Evolutionary conservation across 208 protist genomes (phyloP), one percentile per base, ranked within the genome.

Genomic region (Crithidia acanthocephali): DNA sequence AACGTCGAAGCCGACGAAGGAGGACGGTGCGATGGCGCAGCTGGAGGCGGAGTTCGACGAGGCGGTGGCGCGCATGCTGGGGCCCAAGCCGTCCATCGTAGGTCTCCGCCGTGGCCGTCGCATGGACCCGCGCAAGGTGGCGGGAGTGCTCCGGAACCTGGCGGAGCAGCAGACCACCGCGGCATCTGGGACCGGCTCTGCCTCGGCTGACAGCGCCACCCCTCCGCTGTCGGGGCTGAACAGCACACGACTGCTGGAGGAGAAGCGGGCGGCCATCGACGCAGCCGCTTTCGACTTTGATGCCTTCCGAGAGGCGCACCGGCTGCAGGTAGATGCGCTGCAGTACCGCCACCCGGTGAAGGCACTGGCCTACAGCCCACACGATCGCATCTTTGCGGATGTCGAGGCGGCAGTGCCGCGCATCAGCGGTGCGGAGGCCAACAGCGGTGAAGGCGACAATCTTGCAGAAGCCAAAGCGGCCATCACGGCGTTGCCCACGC

Each of bases 121-220:
- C 28, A 93, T 96, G 91, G 82, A 91, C 63, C 86, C 83, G 20
- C 83, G 85, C n/a, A 73, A 82, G 65, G 72, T 91, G 23, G 63
- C 69, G 27, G 72, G 68, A 6, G 71, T 87, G 23, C 82, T 90
- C 22, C 51, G 64, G 45, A 76, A 81, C 53, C 51, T 80, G 40
- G 81, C 61, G 35, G 35, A 40, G 35, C 35, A 40, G 35, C 35
- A 40, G 35, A 16, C 50, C 7, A 8, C 5, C 13, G 55, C 28
- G 11, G 32, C 20, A 8, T 28, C 25, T 52, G 23, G 27, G 40
- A 35, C 50, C 32, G 56, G 56, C n/a, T n/a, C 42, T 11, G 28
- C 45, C 11, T 22, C 45, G 30, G 23, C 47, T 13, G n/a, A 57
- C 35, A 52, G 23, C 28, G 7, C 23, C 9, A 1, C 37, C 8